Percentiles rank a stretch among this genome's conserved stretches.
Evolutionary conservation across 2,329 filamentous ascomycete genomes (phyloP).

Genomic region (Lasiodiplodia hormozganensis): DNA sequence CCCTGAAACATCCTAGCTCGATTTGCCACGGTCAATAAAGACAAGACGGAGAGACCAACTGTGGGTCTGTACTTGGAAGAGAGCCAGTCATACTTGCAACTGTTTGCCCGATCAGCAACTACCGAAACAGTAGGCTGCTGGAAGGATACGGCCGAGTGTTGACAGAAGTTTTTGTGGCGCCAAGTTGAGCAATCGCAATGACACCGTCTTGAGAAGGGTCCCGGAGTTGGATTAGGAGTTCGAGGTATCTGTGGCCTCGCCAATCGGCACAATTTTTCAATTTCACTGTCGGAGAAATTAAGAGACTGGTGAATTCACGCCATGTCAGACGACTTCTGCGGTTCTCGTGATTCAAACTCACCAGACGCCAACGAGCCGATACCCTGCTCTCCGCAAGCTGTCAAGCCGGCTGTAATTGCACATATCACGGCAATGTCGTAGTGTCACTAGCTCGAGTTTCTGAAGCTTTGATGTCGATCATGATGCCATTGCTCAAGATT

Average conservation of each 20-base stretch:
- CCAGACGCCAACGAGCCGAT: too few relatives aligned
- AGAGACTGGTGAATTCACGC: too few relatives aligned
- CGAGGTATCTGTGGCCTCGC: neutral
- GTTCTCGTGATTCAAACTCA: too few relatives aligned
- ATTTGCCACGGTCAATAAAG: neutral
- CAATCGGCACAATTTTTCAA: neutral
- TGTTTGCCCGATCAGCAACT: neutral
- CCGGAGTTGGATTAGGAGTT: neutral
- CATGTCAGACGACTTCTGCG: too few relatives aligned
- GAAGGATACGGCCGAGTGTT: neutral
- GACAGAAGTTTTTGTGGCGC: neutral
- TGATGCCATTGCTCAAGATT: slow-evolving; percentile 5
- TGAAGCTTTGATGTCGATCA: neutral
- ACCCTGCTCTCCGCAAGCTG: too few relatives aligned
- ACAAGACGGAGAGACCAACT: neutral
- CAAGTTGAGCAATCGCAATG: neutral
- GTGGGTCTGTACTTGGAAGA: neutral
- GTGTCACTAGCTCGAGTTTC: neutral
- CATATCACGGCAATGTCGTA: neutral
- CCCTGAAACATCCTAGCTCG: neutral
- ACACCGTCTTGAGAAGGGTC: neutral
- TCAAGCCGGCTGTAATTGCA: too few relatives aligned
- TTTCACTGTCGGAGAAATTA: neutral
- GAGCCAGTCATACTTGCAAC: neutral
- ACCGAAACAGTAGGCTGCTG: neutral